Base-by-base conservation (phyloP, 129 eudicot genomes). In the Centaurea solstitialis region DNA sequence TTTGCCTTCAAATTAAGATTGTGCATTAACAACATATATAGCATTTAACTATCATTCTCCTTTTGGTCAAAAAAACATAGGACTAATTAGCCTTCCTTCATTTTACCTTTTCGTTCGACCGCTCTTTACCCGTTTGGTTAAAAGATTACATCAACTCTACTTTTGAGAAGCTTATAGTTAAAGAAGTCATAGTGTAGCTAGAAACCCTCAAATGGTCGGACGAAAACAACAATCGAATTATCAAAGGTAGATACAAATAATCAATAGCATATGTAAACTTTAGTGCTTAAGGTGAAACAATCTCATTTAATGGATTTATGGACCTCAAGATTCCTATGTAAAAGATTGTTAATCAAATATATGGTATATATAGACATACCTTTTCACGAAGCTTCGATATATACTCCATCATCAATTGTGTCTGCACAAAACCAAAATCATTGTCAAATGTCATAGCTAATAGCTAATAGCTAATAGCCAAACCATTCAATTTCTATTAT, bases 341-440 rank as follows among this genome's bases (percentile, higher is more conserved):
- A 50, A 50, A 3, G 15, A 13, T 3, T 12, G 61, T 50, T 50
- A n/a, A n/a, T n/a, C n/a, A 12, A 13, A 20, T 5, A 61, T 21
- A 20, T 26, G 30, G 30, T 26, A 26, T 26, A 11, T 61, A 61
- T 10, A 61, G 26, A 11, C 68, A 61, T 72, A 72, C 76, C 76
- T 39, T 21, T 40, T 40, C 35, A 18, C 40, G 76, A 20, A 72
- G 9, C 2, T 35, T 39, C 2, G 76, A 72, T 40, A 72, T 11
- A 6, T 23, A 18, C 61, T 72, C 61, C 76, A 72, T 40, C 61
- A 72, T 72, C 61, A 72, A 72, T 37, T 72, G 61, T 72, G 76
- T 72, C 76, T 72, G 76, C 76, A 72, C 10, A 9, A 22, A 23
- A 66, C 62, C 20, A 65, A 17, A 66, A 9, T 24, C 26, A 21